These are phyloP conservation scores for Orbilia blumenaviensis DNA, from an alignment of 2,329 filamentous ascomycete genomes.

Conservation along the genomic window DNA sequence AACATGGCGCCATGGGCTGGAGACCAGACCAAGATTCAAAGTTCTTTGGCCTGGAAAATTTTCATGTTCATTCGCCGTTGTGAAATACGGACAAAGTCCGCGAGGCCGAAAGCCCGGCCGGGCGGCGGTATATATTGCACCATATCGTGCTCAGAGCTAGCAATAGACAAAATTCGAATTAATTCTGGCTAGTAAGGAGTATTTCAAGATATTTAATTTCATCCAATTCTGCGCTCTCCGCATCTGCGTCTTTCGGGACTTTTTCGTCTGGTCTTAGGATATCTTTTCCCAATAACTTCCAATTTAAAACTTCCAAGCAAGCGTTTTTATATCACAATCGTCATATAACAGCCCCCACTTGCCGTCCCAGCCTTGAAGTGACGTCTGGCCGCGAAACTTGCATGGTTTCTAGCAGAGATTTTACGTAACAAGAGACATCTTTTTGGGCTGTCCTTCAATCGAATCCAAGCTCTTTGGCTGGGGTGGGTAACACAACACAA, in stretches of 20 bases:
- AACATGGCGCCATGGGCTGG: background rate
- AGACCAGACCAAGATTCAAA: background rate
- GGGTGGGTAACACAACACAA: constrained; percentile 27
- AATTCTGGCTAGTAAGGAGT: background rate
- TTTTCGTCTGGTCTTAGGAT: background rate
- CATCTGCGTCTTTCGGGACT: background rate
- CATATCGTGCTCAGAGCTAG: background rate
- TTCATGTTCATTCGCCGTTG: background rate
- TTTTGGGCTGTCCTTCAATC: background rate
- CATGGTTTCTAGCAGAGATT: constrained; percentile 5
- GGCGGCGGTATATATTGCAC: constrained; percentile 39
- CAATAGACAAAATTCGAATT: background rate
- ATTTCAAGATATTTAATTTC: no score
- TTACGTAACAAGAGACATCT: constrained; percentile 41
- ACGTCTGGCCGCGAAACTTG: constrained; percentile 4
- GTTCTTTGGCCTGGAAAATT: background rate
- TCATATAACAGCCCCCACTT: constrained; percentile 2
- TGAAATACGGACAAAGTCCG: background rate
- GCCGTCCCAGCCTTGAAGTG: background rate
- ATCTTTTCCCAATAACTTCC: background rate
- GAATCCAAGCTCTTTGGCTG: background rate
- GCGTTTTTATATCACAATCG: constrained; percentile 34
- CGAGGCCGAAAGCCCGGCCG: background rate
- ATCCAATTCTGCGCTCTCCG: background rate
- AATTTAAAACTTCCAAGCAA: background rate